Conservation (phyloP, 2,329 filamentous ascomycete genomes). For the Trichoderma citrinoviride region DNA sequence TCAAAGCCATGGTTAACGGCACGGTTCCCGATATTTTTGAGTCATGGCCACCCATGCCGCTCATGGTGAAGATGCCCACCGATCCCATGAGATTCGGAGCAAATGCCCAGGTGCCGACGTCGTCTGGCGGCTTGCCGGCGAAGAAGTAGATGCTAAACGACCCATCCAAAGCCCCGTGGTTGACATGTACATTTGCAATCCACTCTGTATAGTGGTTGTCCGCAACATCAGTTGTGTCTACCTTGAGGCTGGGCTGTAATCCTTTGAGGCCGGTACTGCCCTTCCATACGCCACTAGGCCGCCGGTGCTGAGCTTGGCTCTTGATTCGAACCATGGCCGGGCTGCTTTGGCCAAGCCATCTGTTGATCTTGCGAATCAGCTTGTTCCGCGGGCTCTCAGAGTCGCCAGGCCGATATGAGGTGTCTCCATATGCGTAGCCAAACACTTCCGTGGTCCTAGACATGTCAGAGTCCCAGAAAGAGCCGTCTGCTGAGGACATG, state of each 20-base stretch:
- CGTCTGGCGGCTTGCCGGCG: slow-evolving; percentile 51
- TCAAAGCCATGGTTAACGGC: slow-evolving; percentile 50
- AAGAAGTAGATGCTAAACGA: slow-evolving; percentile 67
- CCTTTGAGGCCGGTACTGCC: background rate
- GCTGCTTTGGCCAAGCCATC: slow-evolving; percentile 39
- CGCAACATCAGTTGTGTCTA: slow-evolving; percentile 33
- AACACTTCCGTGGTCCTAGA: slow-evolving; percentile 60
- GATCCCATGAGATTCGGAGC: slow-evolving; percentile 60
- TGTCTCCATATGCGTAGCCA: slow-evolving; percentile 74
- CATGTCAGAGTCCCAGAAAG: slow-evolving; percentile 66
- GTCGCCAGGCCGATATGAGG: slow-evolving; percentile 30
- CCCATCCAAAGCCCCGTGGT: slow-evolving; percentile 57
- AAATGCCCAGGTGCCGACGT: slow-evolving; percentile 49
- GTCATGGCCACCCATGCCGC: slow-evolving; percentile 33
- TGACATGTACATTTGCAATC: slow-evolving; percentile 63
- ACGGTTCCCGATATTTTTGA: slow-evolving; percentile 48
- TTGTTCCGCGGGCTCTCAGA: slow-evolving; percentile 33
- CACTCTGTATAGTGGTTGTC: slow-evolving; percentile 58
- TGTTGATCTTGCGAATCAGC: slow-evolving; percentile 51
- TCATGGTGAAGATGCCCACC: slow-evolving; percentile 54
- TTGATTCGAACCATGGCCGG: slow-evolving; percentile 26
- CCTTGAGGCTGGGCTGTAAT: slow-evolving; percentile 30
- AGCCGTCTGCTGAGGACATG: slow-evolving; percentile 53
- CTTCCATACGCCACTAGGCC: background rate
- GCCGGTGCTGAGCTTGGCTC: background rate